phyloP scores from a whole-genome alignment of 257 asterid genomes.

The Hygrophila difformis region DNA sequence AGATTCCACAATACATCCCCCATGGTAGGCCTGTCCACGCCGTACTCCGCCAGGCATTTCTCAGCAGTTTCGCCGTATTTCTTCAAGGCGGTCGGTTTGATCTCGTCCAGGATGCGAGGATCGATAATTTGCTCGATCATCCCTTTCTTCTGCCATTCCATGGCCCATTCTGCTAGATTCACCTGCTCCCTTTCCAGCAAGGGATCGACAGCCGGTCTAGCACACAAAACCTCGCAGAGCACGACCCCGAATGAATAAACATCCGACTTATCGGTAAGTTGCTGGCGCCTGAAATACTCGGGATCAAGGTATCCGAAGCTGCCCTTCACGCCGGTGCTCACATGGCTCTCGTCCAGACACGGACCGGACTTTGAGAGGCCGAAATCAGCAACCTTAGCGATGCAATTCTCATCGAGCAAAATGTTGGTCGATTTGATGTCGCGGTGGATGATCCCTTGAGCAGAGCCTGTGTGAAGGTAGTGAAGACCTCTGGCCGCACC shows the following conservation, averaged over 20 bases:
- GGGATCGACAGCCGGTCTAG: constrained; percentile 64
- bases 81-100: constrained; percentile 37
- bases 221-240: constrained; percentile 62
- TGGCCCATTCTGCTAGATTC: constrained; percentile 65
- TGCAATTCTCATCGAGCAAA: constrained; percentile 48
- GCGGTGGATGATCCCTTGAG: constrained; percentile 72
- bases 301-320: constrained; percentile 78
- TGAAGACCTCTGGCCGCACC: constrained; percentile 89
- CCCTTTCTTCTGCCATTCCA: constrained; percentile 61
- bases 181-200: constrained; percentile 46
- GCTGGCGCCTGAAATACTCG: constrained; percentile 61
- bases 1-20: constrained; percentile 77
- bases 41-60: constrained; percentile 65
- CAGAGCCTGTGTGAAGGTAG: constrained; percentile 73
- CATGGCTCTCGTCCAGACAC: constrained; percentile 57
- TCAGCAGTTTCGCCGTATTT: constrained; percentile 58
- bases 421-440: constrained; percentile 76
- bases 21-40: constrained; percentile 71
- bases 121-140: constrained; percentile 45
- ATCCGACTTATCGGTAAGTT: constrained; percentile 68
- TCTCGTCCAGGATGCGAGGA: constrained; percentile 29
- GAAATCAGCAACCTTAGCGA: constrained; percentile 69
- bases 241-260: constrained; percentile 76
- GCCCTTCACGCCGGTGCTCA: constrained; percentile 78
- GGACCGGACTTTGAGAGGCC: constrained; percentile 80